These are phyloP conservation scores for Parathielavia hyrcaniae DNA, from an alignment of 495 filamentous ascomycete genomes.

Conservation along the genomic window DNA sequence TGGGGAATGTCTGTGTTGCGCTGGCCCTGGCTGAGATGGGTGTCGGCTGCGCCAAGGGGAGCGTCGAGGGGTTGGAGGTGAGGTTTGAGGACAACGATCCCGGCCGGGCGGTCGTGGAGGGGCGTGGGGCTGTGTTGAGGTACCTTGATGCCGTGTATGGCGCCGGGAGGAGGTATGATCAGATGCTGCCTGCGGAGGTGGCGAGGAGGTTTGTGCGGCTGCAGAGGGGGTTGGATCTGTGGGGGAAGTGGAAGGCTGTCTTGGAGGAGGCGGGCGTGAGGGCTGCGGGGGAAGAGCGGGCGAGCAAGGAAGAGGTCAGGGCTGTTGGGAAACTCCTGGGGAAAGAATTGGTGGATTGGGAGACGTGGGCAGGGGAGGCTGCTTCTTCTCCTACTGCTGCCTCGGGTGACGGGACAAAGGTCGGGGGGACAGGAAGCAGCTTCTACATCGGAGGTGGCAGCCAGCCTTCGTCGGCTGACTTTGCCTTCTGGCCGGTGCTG, in stretches of 20 bases:
- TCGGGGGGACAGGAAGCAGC: not conserved
- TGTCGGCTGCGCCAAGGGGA: constrained; percentile 48
- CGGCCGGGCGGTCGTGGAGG: constrained; percentile 41
- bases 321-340: not conserved
- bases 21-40: constrained; percentile 55
- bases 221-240: constrained; percentile 36
- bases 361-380: constrained; percentile 29
- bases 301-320: not conserved
- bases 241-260: constrained; percentile 31
- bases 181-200: constrained; percentile 29
- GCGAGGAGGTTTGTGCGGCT: constrained; percentile 36
- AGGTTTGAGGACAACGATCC: constrained; percentile 53
- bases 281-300: constrained; percentile 5
- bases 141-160: constrained; percentile 51
- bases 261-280: constrained; percentile 12
- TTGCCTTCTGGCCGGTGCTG: constrained; percentile 65
- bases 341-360: constrained; percentile 25
- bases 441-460: constrained; percentile 52
- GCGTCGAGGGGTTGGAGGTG: constrained; percentile 33
- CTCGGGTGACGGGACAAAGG: not conserved
- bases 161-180: constrained; percentile 23
- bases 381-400: not conserved
- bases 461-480: constrained; percentile 58
- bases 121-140: constrained; percentile 46
- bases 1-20: constrained; percentile 54